Evolutionary conservation across 2,329 filamentous ascomycete species (phyloP).

Genomic region (Pseudogymnoascus sp.): DNA sequence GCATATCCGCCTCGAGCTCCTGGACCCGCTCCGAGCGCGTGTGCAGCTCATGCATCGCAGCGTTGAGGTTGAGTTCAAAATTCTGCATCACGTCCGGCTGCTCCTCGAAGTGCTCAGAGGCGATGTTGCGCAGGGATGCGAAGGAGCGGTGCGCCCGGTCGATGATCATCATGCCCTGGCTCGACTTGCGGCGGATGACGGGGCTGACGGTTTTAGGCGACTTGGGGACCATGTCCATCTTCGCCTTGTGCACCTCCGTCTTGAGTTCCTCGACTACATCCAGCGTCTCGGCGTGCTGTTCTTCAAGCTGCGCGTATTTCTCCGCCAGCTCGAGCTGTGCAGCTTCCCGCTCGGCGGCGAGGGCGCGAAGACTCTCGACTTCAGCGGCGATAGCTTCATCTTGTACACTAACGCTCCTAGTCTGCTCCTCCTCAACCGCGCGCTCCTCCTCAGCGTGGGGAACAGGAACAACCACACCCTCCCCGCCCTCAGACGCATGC

Average conservation of each 20-base stretch:
- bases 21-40: constrained; percentile 81
- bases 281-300: constrained; percentile 72
- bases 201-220: constrained; percentile 51
- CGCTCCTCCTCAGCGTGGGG: constrained; percentile 16
- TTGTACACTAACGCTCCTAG: constrained; percentile 29
- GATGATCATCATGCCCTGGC: constrained; percentile 77
- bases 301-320: constrained; percentile 76
- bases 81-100: constrained; percentile 81
- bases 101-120: constrained; percentile 74
- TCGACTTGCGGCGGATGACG: constrained; percentile 89
- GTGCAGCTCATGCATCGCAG: constrained; percentile 88
- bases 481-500: neutral
- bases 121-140: constrained; percentile 81
- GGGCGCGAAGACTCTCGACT: constrained; percentile 60
- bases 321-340: constrained; percentile 65
- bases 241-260: constrained; percentile 74
- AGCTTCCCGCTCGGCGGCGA: constrained; percentile 70
- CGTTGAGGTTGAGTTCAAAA: constrained; percentile 86
- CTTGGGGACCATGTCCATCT: constrained; percentile 40
- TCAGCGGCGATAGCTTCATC: constrained; percentile 52
- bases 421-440: constrained; percentile 28
- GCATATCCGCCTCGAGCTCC: constrained; percentile 77
- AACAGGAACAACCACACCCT: constrained; percentile 13
- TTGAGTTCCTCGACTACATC: constrained; percentile 88
- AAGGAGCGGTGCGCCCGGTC: constrained; percentile 91